Evolutionary conservation across 208 protist genomes (phyloP), one percentile per base, ranked within the genome.

Genomic region (Leishmania lainsoni): DNA sequence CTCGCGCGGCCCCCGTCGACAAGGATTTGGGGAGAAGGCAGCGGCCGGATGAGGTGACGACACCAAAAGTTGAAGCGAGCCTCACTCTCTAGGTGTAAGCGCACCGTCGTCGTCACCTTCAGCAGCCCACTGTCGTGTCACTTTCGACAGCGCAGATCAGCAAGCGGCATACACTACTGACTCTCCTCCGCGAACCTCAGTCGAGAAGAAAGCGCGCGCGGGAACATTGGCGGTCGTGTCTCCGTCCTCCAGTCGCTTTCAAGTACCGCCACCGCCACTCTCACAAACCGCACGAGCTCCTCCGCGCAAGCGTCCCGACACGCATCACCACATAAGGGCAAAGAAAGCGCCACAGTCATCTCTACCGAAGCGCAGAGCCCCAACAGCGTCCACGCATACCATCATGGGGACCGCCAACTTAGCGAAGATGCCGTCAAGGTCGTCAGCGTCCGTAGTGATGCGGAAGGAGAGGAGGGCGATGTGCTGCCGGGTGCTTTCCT

Each of bases 401-500:
- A 5, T 20, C 72, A 45, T 5, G n/a, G 16, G n/a, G 17, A 83
- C 26, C 1, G 10, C 32, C n/a, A 42, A 14, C 51, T 32, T 54
- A 54, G 72, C n/a, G 35, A 56, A 39, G 49, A 76, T 39, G 58
- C 51, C 54, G n/a, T 10, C 20, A 45, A 82, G 39, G 20, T 29
- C 35, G 45, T 32, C 51, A 71, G 39, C 29, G 74, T 39, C n/a
- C 52, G 35, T 10, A 35, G 29, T 45, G 74, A 79, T 4, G 80
- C 63, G 14, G 42, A 56, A 2, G 61, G 49, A 5, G 83, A 83
- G 51, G 82, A 72, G 5, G 79, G 73, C 16, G 84, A 85, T 26
- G 75, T 29, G 82, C 81, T 4, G 70, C 75, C 81, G 75, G 26
- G 79, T 83, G 22, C 81, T 89, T 17, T 45, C 74, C 20, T 89